phyloP scores from a whole-genome alignment of 768 basidiomycete species.

The Calocybe cyanea region DNA sequence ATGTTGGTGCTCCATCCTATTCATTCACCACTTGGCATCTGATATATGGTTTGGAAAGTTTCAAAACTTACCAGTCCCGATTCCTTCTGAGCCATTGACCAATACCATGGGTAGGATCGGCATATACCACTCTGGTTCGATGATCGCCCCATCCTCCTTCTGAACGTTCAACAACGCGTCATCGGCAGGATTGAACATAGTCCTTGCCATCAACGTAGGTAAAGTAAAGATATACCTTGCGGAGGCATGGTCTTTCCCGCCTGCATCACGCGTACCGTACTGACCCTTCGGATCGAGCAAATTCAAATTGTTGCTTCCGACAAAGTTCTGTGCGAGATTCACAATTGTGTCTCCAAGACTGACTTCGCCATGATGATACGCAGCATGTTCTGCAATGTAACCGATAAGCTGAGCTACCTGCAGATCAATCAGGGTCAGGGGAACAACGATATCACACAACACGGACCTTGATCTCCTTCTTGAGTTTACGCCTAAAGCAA shows the following conservation, averaged over 20 bases:
- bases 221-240: constrained; percentile 95
- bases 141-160: constrained; percentile 78
- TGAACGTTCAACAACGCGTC: constrained; percentile 82
- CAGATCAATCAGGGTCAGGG: neutral
- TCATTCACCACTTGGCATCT: neutral
- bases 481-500: constrained; percentile 93
- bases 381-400: constrained; percentile 90
- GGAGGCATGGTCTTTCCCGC: constrained; percentile 95
- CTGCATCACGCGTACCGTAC: constrained; percentile 90
- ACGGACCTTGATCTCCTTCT: constrained; percentile 82
- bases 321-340: constrained; percentile 89
- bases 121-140: constrained; percentile 95
- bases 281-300: constrained; percentile 86
- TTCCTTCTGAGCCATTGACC: constrained; percentile 94
- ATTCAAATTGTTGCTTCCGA: constrained; percentile 95
- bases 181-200: constrained; percentile 78
- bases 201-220: constrained; percentile 67
- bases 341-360: constrained; percentile 88
- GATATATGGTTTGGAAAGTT: neutral
- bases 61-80: constrained; percentile 75
- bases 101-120: constrained; percentile 86
- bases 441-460: neutral
- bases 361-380: constrained; percentile 95
- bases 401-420: constrained; percentile 94
- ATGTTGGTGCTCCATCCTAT: constrained; percentile 93